Evolutionary conservation across 441 rosid species (phyloP), one percentile per base, ranked within the genome.

Genomic region (Flueggea neowawraea): DNA sequence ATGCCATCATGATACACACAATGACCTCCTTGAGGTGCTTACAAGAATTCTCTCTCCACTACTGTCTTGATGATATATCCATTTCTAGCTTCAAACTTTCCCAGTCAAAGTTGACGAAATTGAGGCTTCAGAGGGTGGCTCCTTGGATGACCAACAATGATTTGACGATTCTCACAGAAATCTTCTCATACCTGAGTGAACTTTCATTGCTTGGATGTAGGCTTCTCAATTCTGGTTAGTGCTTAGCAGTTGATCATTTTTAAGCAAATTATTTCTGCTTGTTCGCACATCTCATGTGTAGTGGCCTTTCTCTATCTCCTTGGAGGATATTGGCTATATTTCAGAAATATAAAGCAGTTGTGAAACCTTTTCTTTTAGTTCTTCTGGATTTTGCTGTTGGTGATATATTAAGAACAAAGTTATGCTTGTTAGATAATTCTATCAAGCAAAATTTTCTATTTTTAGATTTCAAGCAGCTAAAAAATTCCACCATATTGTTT

Each of bases 51-150:
- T 75, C 84, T 63, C 74, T 91, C 62, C 82, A 79, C 62, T 81
- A 83, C 77, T 89, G 92, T 75, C 76, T 84, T 47, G 96, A 94
- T 77, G 92, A 85, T 71, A 75, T 87, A 75, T 82, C 92, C 49
- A 67, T 80, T 55, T 67, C 71, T 59, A 78, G 84, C 74, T 85
- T 91, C 73, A 75, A 65, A 61, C 60, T 70, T 33, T 58, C 75
- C 28, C 49, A 76, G 71, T 83, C 84, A 48, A 76, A 76, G 63
- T 71, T 91, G 59, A 71, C 75, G 67, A 88, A 72, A 71, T 70
- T 88, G 70, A 83, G 61, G 82, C 94, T 91, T 65, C 76, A 82
- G 73, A 78, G 96, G 62, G 94, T 88, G 65, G 68, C 92, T 54
- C 88, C 86, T 61, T 82, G 88, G 91, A 77, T 91, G 94, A 81